A percentile compares a stretch with the other conserved stretches of the same genome.
These are phyloP conservation scores for Globisporangium alternatum DNA, from an alignment of 352 stramenopile species.

Conservation along the genomic window DNA sequence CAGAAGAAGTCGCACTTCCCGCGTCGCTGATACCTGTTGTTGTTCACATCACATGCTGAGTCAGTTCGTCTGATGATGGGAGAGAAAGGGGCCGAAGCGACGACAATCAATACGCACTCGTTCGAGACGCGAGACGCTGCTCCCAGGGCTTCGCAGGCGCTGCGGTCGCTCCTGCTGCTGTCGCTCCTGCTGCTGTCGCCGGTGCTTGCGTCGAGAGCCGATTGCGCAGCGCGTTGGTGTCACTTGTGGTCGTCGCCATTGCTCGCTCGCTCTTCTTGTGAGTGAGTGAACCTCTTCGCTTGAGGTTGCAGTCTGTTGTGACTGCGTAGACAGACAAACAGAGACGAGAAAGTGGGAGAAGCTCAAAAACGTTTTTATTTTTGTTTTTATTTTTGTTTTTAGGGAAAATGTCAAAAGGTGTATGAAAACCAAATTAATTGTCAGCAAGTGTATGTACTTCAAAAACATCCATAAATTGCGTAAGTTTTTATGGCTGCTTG, in stretches of 20 bases:
- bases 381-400: too few relatives aligned
- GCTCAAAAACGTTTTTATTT: too few relatives aligned
- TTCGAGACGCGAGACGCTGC: conserved; percentile 26
- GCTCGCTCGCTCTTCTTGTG: conserved; percentile 11
- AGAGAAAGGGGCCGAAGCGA: not conserved
- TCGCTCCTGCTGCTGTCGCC: not conserved
- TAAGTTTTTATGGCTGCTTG: too few relatives aligned
- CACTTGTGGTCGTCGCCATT: conserved; percentile 32
- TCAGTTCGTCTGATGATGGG: not conserved
- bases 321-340: conserved; percentile 13
- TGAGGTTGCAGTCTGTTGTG: conserved; percentile 10
- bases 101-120: conserved; percentile 18
- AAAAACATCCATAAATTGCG: too few relatives aligned
- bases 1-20: not conserved
- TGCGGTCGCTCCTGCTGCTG: not conserved
- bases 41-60: not conserved
- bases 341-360: conserved; percentile 5
- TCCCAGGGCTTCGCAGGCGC: conserved; percentile 55
- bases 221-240: conserved; percentile 16
- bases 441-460: too few relatives aligned
- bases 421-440: too few relatives aligned
- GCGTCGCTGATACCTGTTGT: conserved; percentile 2
- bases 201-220: conserved; percentile 14
- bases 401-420: too few relatives aligned
- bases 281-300: conserved; percentile 1